Base-by-base conservation (phyloP, 768 basidiomycete species). In the Astraeus odoratus region DNA sequence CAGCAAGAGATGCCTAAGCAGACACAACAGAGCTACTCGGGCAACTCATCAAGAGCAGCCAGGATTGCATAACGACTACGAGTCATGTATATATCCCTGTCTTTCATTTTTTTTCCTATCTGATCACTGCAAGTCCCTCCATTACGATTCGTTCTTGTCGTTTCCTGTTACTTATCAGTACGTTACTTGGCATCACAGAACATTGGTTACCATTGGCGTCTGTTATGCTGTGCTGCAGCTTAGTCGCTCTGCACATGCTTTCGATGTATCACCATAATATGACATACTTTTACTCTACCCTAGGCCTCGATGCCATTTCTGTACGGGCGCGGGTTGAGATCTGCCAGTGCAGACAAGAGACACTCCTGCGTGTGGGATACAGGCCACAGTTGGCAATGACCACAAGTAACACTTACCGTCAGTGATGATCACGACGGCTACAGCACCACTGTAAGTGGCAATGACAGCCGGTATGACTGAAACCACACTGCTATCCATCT, bases 1-100 rank as follows among this genome's bases (percentile, higher is more conserved):
- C 86, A 89, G 54, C 67, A 78, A 47, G 75, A 78, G 47, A 50
- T 62, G 12, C 44, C 39, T 12, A 59, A 51, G 36, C 60, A 57
- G 27, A 19, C 48, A 15, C 45, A 44, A 16, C 37, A 16, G 4
- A 44, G 26, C 20, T 19, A 39, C 35, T 35, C 20, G 26, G 19
- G 24, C 39, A 22, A n/a, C 13, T n/a, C 24, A 15, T 24, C 23
- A 19, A 18, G 33, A 42, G 26, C 34, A 20, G 24, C 5, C 13
- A 35, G 36, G 23, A 23, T 20, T 43, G 5, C 29, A 26, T 23
- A 10, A 20, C 22, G 42, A 12, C 37, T 6, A 8, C 23, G 24
- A 13, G 6, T 13, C n/a, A 10, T 15, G 12, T 39, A 20, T 37
- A 20, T 22, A 3, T 37, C 3, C 16, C 5, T 36, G 30, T n/a